Evolutionary conservation across 805 yeast species (phyloP).

Genomic region (Yarrowia sp.): DNA sequence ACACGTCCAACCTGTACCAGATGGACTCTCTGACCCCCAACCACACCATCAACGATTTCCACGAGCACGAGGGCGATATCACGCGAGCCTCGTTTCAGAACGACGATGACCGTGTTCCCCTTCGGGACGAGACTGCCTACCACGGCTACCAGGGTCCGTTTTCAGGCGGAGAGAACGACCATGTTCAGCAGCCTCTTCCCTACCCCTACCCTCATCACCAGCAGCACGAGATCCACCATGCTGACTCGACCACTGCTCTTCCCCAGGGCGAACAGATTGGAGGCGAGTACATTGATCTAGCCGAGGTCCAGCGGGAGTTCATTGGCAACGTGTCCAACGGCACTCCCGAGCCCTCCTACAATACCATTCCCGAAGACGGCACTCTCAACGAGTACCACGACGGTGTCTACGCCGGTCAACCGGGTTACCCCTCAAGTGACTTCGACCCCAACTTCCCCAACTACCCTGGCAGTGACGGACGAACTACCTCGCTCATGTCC

Average conservation of each 20-base stretch:
- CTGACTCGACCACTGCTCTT: conserved; percentile 17
- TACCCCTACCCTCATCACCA: conserved; percentile 21
- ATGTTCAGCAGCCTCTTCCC: conserved; percentile 17
- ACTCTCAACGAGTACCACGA: conserved; percentile 37
- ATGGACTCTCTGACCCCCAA: conserved; percentile 28
- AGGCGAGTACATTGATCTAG: conserved; percentile 32
- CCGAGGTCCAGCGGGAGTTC: conserved; percentile 32
- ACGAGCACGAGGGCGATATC: conserved; percentile 29
- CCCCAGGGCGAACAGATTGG: conserved; percentile 38
- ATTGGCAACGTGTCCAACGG: conserved; percentile 14
- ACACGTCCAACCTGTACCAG: conserved; percentile 15
- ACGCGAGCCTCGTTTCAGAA: conserved; percentile 22
- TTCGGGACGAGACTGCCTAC: conserved; percentile 8
- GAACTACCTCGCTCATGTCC: conserved; percentile 12
- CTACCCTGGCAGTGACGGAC: neutral
- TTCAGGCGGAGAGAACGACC: conserved; percentile 9
- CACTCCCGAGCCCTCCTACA: conserved; percentile 29
- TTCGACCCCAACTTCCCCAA: conserved; percentile 16
- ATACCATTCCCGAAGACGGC: conserved; percentile 33
- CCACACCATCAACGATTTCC: conserved; percentile 31
- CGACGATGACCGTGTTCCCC: conserved; percentile 24
- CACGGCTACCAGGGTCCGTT: conserved; percentile 35
- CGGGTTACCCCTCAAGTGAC: conserved; percentile 2
- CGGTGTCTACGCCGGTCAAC: conserved; percentile 20
- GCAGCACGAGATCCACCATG: conserved; percentile 4